phyloP scores from a whole-genome alignment of 768 basidiomycete genomes.

The Boletellus sp. region DNA sequence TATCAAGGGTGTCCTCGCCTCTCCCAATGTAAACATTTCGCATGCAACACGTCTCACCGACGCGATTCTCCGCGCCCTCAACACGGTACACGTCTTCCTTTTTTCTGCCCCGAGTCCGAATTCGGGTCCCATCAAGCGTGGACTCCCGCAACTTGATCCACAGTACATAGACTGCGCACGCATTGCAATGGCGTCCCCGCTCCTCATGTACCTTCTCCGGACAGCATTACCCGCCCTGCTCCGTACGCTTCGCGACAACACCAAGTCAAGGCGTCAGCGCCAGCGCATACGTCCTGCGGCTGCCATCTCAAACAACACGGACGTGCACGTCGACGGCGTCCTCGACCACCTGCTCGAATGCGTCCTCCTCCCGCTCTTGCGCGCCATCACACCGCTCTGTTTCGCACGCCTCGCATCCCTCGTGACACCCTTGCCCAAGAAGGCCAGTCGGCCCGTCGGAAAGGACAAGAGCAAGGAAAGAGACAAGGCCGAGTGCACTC shows the following conservation, averaged over 20 bases:
- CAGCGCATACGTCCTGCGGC: not conserved
- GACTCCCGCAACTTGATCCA: not conserved
- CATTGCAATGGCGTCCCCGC: constrained; percentile 21
- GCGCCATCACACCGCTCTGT: constrained; percentile 20
- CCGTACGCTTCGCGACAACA: not conserved
- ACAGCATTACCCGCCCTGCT: constrained; percentile 19
- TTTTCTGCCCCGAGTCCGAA: constrained; percentile 8
- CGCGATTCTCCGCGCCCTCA: constrained; percentile 19
- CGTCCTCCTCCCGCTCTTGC: constrained; percentile 20
- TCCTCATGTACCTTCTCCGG: constrained; percentile 22
- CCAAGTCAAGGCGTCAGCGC: constrained; percentile 12
- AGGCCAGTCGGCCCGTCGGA: not conserved
- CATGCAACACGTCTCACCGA: constrained; percentile 15
- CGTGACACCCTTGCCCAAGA: constrained; percentile 1
- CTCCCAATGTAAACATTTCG: constrained; percentile 4
- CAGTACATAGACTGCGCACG: constrained; percentile 16
- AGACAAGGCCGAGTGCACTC: constrained; percentile 1
- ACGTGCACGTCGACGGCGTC: constrained; percentile 9
- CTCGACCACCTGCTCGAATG: constrained; percentile 18
- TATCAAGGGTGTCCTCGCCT: constrained; percentile 17
- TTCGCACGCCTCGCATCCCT: constrained; percentile 13
- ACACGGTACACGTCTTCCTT: constrained; percentile 17
- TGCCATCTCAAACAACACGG: not conserved
- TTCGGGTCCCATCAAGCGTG: not conserved
- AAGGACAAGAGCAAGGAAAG: constrained; percentile 5